A percentile compares a stretch with the other conserved stretches of the same genome.
Conservation (phyloP, 2,329 filamentous ascomycete species). For the Pseudogymnoascus sp. region DNA sequence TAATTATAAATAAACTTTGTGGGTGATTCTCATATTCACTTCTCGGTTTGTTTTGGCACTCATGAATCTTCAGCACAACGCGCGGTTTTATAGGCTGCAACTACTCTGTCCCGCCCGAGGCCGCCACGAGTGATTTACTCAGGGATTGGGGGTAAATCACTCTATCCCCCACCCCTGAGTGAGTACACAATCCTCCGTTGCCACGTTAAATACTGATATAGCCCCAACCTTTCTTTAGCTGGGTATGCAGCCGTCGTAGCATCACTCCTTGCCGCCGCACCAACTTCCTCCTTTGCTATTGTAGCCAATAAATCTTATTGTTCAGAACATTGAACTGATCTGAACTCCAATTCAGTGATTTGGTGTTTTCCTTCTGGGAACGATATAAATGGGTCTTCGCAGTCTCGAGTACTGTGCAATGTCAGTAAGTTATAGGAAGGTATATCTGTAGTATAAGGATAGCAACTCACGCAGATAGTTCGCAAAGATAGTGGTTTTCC, state of each 20-base stretch:
- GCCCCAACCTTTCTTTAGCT: neutral
- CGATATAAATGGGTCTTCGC: neutral
- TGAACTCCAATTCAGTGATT: neutral
- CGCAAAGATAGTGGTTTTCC: neutral
- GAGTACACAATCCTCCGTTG: neutral
- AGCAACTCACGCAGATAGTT: neutral
- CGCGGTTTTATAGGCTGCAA: neutral
- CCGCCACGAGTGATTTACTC: neutral
- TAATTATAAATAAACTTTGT: neutral
- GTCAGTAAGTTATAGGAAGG: neutral
- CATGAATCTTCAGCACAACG: neutral
- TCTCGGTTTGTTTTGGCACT: neutral
- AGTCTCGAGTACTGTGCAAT: neutral
- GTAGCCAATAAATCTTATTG: neutral
- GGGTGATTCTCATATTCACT: neutral
- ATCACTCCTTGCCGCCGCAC: neutral
- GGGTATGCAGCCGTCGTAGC: neutral
- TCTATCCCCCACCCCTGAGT: neutral
- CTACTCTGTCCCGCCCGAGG: neutral
- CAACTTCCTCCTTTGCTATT: neutral
- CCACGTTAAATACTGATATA: neutral
- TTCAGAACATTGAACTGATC: neutral
- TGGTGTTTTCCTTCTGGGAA: neutral
- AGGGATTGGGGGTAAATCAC: no score
- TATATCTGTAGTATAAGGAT: neutral